These are phyloP conservation scores for Backusella luteola DNA, from an alignment of 192 early-diverging fungal species.

Conservation along the genomic window DNA sequence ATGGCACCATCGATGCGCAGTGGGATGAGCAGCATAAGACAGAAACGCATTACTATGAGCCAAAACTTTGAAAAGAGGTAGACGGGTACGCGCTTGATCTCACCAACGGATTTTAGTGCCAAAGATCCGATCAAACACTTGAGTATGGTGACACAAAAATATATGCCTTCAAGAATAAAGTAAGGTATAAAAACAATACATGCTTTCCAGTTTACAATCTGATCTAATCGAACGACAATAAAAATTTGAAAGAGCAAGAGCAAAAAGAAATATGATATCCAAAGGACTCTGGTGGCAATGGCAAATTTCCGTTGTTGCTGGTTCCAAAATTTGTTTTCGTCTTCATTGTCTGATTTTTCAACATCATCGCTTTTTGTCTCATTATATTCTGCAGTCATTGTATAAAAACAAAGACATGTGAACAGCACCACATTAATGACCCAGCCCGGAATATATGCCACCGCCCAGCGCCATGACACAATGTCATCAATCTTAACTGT, in stretches of 20 bases:
- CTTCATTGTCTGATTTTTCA: conserved; percentile 29
- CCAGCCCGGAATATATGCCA: conserved; percentile 85
- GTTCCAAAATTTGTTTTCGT: conserved; percentile 2
- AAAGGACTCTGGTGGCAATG: not conserved
- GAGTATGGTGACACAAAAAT: conserved; percentile 45
- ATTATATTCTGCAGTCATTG: conserved; percentile 29
- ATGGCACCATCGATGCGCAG: conserved; percentile 56
- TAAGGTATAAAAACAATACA: conserved; percentile 77
- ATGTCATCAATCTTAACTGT: conserved; percentile 71
- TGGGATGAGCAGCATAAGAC: conserved; percentile 66
- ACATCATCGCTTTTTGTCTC: conserved; percentile 46
- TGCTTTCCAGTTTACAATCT: conserved; percentile 57
- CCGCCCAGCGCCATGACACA: conserved; percentile 66
- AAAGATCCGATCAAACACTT: conserved; percentile 1
- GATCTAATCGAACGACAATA: conserved; percentile 71
- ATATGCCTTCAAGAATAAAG: conserved; percentile 74
- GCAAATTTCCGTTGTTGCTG: not conserved
- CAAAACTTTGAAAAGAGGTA: conserved; percentile 56
- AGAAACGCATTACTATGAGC: conserved; percentile 65
- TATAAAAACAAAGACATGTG: conserved; percentile 21
- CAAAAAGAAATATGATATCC: conserved; percentile 46
- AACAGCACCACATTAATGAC: conserved; percentile 56
- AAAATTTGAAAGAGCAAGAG: conserved; percentile 74
- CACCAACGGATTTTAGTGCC: conserved; percentile 1
- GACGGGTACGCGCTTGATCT: not conserved